These are phyloP conservation scores for Backusella australiensis DNA, from an alignment of 192 early-diverging fungal species.

Conservation along the genomic window DNA sequence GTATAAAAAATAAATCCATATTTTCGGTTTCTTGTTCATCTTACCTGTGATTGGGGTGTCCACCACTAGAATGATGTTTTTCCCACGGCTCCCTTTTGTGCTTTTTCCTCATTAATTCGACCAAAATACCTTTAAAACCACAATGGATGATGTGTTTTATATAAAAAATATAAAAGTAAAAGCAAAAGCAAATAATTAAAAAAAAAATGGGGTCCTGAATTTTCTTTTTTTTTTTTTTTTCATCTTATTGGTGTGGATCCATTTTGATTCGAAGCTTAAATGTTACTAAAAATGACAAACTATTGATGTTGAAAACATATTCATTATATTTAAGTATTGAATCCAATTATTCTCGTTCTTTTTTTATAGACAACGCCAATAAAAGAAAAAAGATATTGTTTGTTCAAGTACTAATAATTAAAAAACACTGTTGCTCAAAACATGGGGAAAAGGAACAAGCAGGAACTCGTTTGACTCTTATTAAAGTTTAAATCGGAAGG, in stretches of 20 bases:
- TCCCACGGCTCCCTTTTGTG: too few species aligned
- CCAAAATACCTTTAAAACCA: too few species aligned
- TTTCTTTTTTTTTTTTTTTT: not conserved
- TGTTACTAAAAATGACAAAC: constrained; percentile 1
- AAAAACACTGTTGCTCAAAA: not conserved
- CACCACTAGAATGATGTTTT: too few species aligned
- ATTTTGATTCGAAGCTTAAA: not conserved
- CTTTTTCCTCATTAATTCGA: too few species aligned
- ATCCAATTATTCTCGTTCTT: not conserved
- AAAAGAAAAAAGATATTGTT: not conserved
- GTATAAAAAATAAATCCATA: too few species aligned
- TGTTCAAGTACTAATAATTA: not conserved
- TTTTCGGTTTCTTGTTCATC: too few species aligned
- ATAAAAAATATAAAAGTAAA: not conserved
- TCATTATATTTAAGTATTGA: not conserved
- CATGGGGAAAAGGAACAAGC: not conserved
- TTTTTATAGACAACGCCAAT: not conserved
- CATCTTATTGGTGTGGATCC: not conserved
- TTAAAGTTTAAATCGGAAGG: not conserved
- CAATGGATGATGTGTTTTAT: too few species aligned
- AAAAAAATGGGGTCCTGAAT: not conserved
- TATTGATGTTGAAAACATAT: not conserved
- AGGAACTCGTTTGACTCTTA: constrained; percentile 3
- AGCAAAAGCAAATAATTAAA: not conserved
- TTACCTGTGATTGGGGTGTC: too few species aligned